Evolutionary conservation across 768 basidiomycete genomes (phyloP), one percentile per base, ranked within the genome.

Genomic region (Chiua virens): DNA sequence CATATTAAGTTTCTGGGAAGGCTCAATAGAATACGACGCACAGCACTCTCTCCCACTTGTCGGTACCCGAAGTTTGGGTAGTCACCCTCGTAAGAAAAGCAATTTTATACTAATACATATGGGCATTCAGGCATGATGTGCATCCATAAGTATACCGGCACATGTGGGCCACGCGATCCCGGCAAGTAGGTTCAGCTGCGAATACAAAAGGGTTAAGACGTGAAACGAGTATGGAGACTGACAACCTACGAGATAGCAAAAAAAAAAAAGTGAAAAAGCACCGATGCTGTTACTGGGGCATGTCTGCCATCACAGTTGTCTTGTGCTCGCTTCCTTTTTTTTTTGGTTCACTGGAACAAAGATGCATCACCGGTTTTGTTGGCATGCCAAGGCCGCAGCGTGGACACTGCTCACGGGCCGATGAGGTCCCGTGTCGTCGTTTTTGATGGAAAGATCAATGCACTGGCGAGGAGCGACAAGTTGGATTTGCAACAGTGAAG

Each of bases 161-260:
- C 49, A n/a, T 15, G 32, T 15, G 15, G 39, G 32, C 47, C 62
- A 60, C 51, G 62, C 60, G 62, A 64, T 60, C n/a, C 49, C 62
- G 64, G 62, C 61, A 66, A 64, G 57, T 55, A 63, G 47, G 62
- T 58, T 61, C 32, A 34, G 14, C 50, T 58, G 49, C 44, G 41
- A 43, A 42, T 21, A 45, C 44, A n/a, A 56, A 63, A 60, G 54
- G 58, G 54, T 51, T 46, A 30, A 28, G 47, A 55, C 42, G 49
- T 63, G 61, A 63, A 63, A 65, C 63, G 60, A 39, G 55, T 55
- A 64, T 64, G 61, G 62, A 64, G 55, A 50, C 21, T 50, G 58
- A 51, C 62, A 64, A 48, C 30, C 46, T 32, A 52, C 27, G 40
- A 46, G 23, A 54, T 50, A 30, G 22, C 48, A 52, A 58, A 53